Conservation (phyloP, 2,329 filamentous ascomycete genomes). For the Ceratocystis variospora region DNA sequence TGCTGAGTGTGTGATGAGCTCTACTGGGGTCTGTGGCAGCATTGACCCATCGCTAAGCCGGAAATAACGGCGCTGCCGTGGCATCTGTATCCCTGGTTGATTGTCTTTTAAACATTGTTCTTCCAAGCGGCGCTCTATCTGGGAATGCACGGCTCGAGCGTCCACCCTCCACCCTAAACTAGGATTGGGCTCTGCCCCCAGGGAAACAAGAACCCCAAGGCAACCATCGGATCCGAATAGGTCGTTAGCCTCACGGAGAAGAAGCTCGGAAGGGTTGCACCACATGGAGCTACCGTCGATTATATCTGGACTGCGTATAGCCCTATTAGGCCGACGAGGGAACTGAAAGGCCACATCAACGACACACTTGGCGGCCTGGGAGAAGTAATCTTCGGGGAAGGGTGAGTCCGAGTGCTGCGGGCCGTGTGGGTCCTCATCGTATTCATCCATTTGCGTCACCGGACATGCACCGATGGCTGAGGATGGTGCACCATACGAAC, state of each 20-base stretch:
- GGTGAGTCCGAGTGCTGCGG: neutral
- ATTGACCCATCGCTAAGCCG: neutral
- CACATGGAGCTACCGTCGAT: neutral
- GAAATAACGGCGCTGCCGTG: neutral
- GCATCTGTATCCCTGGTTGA: neutral
- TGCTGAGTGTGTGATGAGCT: neutral
- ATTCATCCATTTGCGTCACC: neutral
- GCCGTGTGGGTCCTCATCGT: neutral
- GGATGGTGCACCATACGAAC: neutral
- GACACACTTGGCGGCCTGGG: neutral
- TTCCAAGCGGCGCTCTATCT: neutral
- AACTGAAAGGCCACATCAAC: neutral
- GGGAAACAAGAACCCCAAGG: neutral
- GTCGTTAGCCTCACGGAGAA: neutral
- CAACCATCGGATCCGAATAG: neutral
- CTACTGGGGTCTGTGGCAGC: neutral
- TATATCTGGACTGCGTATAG: neutral
- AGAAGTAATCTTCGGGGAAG: neutral
- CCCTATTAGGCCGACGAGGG: neutral
- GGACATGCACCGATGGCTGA: neutral
- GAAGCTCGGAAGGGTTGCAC: neutral
- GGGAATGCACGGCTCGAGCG: neutral
- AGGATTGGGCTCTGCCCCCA: conserved; percentile 1
- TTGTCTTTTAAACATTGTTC: neutral
- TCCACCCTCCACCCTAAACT: neutral